A percentile compares a stretch with the other conserved stretches of the same genome.
phyloP scores from a whole-genome alignment of 441 rosid species.

The Jatropha multifida region DNA sequence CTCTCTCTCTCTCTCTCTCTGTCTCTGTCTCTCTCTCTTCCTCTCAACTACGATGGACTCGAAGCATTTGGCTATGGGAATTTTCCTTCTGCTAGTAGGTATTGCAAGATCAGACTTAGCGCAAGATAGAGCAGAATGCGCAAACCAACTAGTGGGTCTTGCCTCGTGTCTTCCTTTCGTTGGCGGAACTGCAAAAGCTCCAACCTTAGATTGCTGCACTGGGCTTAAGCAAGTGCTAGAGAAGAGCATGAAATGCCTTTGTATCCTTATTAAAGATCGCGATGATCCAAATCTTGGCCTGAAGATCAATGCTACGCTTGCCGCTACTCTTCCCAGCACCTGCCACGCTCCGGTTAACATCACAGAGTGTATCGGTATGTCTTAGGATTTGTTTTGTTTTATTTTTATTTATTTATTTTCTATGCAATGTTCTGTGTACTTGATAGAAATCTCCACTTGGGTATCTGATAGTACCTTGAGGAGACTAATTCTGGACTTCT shows the following conservation, averaged over 20 bases:
- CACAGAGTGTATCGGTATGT: slow-evolving; percentile 61
- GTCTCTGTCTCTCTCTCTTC: not conserved
- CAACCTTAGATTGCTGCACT: slow-evolving; percentile 69
- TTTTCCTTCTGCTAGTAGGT: slow-evolving; percentile 24
- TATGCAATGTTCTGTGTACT: too few relatives aligned
- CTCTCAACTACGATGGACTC: slow-evolving; percentile 23
- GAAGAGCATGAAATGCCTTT: slow-evolving; percentile 71
- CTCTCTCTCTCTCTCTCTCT: not conserved
- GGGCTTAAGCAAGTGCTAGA: slow-evolving; percentile 61
- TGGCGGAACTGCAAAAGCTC: slow-evolving; percentile 58
- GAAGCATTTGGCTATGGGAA: not conserved
- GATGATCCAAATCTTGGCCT: slow-evolving; percentile 73
- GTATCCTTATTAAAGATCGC: slow-evolving; percentile 62
- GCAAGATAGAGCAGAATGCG: slow-evolving; percentile 69
- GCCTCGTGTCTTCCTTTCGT: slow-evolving; percentile 70
- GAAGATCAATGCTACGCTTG: slow-evolving; percentile 59
- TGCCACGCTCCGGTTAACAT: slow-evolving; percentile 56
- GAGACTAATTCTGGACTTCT: too few relatives aligned
- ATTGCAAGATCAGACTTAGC: slow-evolving; percentile 41
- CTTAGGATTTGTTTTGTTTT: too few relatives aligned
- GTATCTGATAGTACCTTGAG: too few relatives aligned
- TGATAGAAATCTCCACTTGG: too few relatives aligned
- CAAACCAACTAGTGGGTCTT: slow-evolving; percentile 47
- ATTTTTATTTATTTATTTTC: too few relatives aligned
- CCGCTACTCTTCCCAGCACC: slow-evolving; percentile 55